These are phyloP conservation scores for Brachypodium distachyon DNA, from an alignment of 202 grass and related monocot genomes.

Conservation along the genomic window DNA sequence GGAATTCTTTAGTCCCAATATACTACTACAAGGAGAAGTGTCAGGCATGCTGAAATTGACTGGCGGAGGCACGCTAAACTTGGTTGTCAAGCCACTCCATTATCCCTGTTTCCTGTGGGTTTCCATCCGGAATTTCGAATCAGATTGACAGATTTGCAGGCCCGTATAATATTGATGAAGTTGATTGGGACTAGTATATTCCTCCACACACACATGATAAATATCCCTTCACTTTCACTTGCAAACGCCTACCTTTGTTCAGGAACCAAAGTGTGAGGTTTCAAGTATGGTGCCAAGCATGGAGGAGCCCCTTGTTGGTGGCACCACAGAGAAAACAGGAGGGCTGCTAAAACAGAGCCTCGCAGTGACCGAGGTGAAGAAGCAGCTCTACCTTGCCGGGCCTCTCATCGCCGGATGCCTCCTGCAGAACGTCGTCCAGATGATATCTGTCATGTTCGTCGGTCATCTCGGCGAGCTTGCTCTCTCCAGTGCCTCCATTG, in stretches of 20 bases:
- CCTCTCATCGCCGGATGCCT: constrained; percentile 39
- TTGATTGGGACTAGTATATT: neutral
- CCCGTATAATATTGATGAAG: neutral
- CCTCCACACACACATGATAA: neutral
- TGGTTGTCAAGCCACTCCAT: constrained; percentile 5
- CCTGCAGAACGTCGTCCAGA: constrained; percentile 49
- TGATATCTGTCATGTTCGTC: constrained; percentile 54
- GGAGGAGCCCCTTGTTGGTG: constrained; percentile 22
- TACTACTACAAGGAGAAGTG: too few species aligned
- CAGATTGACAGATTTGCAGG: neutral
- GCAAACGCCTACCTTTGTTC: neutral
- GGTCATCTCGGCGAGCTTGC: constrained; percentile 52
- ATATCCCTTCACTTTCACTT: neutral
- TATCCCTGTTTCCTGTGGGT: neutral
- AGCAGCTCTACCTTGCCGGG: constrained; percentile 41
- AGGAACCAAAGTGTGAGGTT: neutral
- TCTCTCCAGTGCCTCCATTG: constrained; percentile 54
- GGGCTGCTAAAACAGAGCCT: neutral
- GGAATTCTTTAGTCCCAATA: neutral
- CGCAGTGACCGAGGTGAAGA: constrained; percentile 19
- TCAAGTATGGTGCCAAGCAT: constrained; percentile 4
- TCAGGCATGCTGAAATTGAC: neutral
- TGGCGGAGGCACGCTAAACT: neutral
- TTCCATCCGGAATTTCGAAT: neutral
- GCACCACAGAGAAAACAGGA: neutral